Evolutionary conservation across 495 filamentous ascomycete genomes (phyloP), one percentile per base, ranked within the genome.

Genomic region (Cercophora scortea): DNA sequence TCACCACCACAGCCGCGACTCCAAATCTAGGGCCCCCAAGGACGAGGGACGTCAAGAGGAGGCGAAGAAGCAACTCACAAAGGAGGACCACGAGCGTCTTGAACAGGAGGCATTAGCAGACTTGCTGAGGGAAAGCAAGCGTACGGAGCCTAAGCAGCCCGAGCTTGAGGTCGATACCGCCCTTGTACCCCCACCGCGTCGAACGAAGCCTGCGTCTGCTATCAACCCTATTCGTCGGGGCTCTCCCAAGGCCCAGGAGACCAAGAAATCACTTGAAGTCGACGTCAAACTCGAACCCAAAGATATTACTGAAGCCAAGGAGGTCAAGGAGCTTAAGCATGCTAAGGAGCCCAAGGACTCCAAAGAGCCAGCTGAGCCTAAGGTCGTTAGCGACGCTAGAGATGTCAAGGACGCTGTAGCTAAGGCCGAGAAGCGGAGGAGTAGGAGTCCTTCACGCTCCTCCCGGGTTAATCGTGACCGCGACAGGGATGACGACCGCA

Each of bases 31-130:
- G 45, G 36, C 54, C 5, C 32, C 50, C 3, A 47, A 51, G 16
- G 52, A 54, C 16, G 55, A 62, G n/a, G 58, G 19, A 49, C 60
- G 56, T 32, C 50, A 66, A 1, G 66, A 72, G 46, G 71, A 69
- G 8, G 59, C 68, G 32, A 71, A 77, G 66, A 73, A 71, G 46
- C 57, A 62, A 36, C 70, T 80, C 41, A 74, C 75, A n/a, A 72
- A 79, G 48, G 78, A 81, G 50, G 78, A 80, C 18, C 68, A 71
- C 40, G 71, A 79, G 43, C 65, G 73, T 7, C 71, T 80, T 7
- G 78, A 81, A 50, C 71, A 74, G 51, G 74, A 79, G 58, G 78
- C 78, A 16, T 62, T 81, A 44, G 73, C 70, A 47, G 71, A 81
- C 51, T 68, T 81, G 12, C 57, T 81, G 35, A 69, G 76, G 32